These are phyloP conservation scores for Juncus inflexus DNA, from an alignment of 176 grass and related monocot genomes.

Conservation along the genomic window DNA sequence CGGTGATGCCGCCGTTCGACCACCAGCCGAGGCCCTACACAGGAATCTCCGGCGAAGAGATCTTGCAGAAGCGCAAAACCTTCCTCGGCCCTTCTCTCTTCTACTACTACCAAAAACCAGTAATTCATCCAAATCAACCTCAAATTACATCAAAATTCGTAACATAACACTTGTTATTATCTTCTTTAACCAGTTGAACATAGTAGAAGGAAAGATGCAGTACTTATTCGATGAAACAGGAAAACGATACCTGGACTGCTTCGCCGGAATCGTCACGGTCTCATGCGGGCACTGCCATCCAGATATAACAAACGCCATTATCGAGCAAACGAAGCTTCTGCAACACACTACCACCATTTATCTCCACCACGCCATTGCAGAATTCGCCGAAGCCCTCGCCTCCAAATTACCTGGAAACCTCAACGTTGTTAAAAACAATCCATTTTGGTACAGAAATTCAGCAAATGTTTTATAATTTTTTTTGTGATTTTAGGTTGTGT, in stretches of 20 bases:
- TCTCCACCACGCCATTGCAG: constrained; percentile 81
- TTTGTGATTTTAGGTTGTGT: constrained; percentile 52
- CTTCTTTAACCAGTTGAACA: constrained; percentile 54
- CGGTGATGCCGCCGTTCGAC: constrained; percentile 65
- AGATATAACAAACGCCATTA: constrained; percentile 72
- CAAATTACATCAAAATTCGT: too few relatives aligned
- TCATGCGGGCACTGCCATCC: constrained; percentile 94
- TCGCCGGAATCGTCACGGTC: constrained; percentile 94
- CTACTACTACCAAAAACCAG: constrained; percentile 98
- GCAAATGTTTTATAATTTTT: neutral
- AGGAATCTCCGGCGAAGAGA: constrained; percentile 53
- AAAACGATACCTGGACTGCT: constrained; percentile 86
- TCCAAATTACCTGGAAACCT: constrained; percentile 98
- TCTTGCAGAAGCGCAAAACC: constrained; percentile 66
- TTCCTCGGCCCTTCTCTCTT: constrained; percentile 85
- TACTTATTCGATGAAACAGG: constrained; percentile 88
- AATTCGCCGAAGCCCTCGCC: constrained; percentile 83
- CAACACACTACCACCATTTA: constrained; percentile 97
- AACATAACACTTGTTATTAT: neutral
- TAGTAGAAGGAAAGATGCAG: constrained; percentile 98
- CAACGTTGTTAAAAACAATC: constrained; percentile 41
- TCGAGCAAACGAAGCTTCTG: constrained; percentile 89
- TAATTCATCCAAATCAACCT: constrained; percentile 16
- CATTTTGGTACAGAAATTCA: neutral
- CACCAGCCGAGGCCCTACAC: constrained; percentile 59